Conservation (phyloP, 192 early-diverging fungal species). For the Gaertneriomyces sp. region DNA sequence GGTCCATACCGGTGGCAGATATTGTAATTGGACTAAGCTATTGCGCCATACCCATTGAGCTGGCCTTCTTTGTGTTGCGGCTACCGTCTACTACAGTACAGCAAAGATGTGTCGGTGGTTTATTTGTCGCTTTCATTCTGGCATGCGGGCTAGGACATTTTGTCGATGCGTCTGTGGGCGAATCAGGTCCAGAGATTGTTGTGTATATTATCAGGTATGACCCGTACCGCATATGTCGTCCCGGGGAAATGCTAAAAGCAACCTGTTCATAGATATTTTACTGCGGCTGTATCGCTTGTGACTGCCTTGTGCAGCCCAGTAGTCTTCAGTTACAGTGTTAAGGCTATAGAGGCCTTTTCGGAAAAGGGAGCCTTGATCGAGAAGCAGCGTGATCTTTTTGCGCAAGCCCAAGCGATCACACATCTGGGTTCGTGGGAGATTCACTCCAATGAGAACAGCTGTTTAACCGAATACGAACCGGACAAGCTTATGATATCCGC, state of each 20-base stretch:
- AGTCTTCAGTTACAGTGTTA: constrained; percentile 11
- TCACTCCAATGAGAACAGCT: neutral
- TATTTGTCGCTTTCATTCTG: constrained; percentile 20
- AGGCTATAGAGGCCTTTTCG: neutral
- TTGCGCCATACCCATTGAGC: constrained; percentile 24
- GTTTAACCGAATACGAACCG: neutral
- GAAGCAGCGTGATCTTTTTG: constrained; percentile 15
- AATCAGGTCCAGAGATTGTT: too few relatives aligned
- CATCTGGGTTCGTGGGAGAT: constrained; percentile 23
- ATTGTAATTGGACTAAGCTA: constrained; percentile 14
- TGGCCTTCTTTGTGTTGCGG: constrained; percentile 14
- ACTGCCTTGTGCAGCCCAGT: constrained; percentile 10
- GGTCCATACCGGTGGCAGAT: neutral
- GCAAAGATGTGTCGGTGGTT: constrained; percentile 12
- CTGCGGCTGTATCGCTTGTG: constrained; percentile 13
- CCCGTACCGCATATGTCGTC: too few relatives aligned
- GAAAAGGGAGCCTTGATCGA: constrained; percentile 10
- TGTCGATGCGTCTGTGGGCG: neutral
- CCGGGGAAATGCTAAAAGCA: neutral
- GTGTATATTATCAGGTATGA: too few relatives aligned
- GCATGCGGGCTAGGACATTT: constrained; percentile 23
- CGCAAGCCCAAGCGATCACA: constrained; percentile 18
- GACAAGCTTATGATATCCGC: neutral
- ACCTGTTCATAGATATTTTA: neutral
- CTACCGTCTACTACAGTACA: constrained; percentile 11